These are phyloP conservation scores for Radiomyces spectabilis DNA, from an alignment of 192 early-diverging fungal species.

Conservation along the genomic window DNA sequence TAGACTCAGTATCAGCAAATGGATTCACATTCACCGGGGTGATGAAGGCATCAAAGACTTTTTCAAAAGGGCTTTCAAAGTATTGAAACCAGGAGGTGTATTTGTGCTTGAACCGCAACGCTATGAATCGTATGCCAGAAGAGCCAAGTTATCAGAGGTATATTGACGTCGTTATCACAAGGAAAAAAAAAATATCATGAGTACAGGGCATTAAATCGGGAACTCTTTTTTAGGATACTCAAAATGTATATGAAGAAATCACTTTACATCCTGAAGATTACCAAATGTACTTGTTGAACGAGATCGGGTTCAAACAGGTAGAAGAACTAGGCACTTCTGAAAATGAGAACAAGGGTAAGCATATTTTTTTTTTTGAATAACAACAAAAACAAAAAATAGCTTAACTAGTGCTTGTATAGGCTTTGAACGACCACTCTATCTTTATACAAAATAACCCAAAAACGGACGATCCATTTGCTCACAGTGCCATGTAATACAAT, in stretches of 20 bases:
- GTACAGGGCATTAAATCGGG: background rate
- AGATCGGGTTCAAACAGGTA: constrained; percentile 31
- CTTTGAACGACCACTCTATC: constrained; percentile 7
- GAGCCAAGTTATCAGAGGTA: constrained; percentile 34
- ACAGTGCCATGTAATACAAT: too few species aligned
- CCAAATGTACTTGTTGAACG: constrained; percentile 25
- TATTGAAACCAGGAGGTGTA: constrained; percentile 46
- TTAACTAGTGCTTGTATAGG: constrained; percentile 1
- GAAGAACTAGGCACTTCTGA: constrained; percentile 14
- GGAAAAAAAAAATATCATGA: background rate
- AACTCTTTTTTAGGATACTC: constrained; percentile 17
- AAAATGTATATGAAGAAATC: constrained; percentile 24
- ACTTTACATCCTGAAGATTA: constrained; percentile 36
- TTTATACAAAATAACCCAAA: constrained; percentile 21
- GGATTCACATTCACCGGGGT: constrained; percentile 74
- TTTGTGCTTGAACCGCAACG: constrained; percentile 71
- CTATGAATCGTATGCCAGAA: constrained; percentile 43
- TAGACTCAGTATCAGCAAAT: constrained; percentile 67
- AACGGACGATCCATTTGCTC: too few species aligned
- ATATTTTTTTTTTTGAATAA: background rate
- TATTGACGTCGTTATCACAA: background rate
- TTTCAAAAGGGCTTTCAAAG: constrained; percentile 55
- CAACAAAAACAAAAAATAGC: background rate
- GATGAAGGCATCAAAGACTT: constrained; percentile 61
- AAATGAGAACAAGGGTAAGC: background rate